phyloP scores from a whole-genome alignment of 192 early-diverging fungal species.

The Ambispora gerdemannii region DNA sequence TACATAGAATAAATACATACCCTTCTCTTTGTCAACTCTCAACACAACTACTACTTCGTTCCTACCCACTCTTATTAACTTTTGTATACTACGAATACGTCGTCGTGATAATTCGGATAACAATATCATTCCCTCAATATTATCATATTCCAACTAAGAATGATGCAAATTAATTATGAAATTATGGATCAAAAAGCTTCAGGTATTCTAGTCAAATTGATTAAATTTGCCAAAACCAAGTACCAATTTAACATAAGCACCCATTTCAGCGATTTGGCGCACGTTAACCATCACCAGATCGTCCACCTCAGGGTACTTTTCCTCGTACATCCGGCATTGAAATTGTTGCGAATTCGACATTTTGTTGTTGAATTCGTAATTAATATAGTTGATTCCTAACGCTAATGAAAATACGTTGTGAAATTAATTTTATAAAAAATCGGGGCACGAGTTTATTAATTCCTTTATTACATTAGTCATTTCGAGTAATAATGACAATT shows the following conservation, averaged over 20 bases:
- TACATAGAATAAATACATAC: too few species aligned
- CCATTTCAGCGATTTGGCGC: slow-evolving; percentile 91
- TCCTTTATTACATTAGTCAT: too few species aligned
- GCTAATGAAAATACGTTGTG: too few species aligned
- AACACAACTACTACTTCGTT: slow-evolving; percentile 92
- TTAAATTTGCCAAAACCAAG: neutral
- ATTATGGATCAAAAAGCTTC: neutral
- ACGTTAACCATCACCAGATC: slow-evolving; percentile 98
- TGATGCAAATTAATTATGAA: too few species aligned
- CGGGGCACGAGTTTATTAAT: too few species aligned
- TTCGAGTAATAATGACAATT: too few species aligned
- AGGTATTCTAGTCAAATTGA: neutral
- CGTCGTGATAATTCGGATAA: slow-evolving; percentile 88
- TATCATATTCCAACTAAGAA: slow-evolving; percentile 88
- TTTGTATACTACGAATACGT: slow-evolving; percentile 96
- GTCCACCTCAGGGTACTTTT: slow-evolving; percentile 89
- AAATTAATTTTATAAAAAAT: too few species aligned
- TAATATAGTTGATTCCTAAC: too few species aligned
- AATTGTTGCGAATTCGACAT: slow-evolving; percentile 38
- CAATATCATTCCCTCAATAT: slow-evolving; percentile 97
- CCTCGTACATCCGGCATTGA: slow-evolving; percentile 92
- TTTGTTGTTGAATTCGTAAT: too few species aligned
- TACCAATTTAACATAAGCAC: slow-evolving; percentile 90
- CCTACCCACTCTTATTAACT: slow-evolving; percentile 87
- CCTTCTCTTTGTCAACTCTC: slow-evolving; percentile 96